Evolutionary conservation across 495 filamentous ascomycete species (phyloP).

Genomic region (Podospora australis): DNA sequence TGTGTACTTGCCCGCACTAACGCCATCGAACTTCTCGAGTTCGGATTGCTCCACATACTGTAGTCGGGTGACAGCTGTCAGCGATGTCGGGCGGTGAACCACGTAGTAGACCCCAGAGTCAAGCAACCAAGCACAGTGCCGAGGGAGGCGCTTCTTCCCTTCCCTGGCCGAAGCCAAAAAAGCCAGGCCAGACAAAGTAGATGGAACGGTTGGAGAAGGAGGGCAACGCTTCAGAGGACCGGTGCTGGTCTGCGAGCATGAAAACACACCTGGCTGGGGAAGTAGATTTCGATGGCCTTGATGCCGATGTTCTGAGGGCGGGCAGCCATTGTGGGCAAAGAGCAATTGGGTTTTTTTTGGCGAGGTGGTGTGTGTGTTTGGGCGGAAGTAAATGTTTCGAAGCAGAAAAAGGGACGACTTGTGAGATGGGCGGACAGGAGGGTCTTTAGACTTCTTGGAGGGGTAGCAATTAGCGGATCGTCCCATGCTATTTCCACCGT

Average conservation of each 20-base stretch:
- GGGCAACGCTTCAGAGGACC: not conserved
- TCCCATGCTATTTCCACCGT: conserved; percentile 15
- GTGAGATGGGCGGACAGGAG: conserved; percentile 12
- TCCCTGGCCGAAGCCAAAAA: too few species aligned
- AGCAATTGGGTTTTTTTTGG: conserved; percentile 21
- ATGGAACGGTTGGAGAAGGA: too few species aligned
- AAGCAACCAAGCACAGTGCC: too few species aligned
- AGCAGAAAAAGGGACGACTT: conserved; percentile 13
- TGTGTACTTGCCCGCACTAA: conserved; percentile 90
- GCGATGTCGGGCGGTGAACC: conserved; percentile 17
- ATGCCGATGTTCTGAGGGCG: conserved; percentile 97
- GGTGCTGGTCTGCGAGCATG: not conserved
- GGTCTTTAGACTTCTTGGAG: conserved; percentile 18
- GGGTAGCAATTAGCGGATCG: conserved; percentile 21
- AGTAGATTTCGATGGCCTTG: conserved; percentile 99
- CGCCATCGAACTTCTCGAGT: conserved; percentile 97
- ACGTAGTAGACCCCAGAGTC: not conserved
- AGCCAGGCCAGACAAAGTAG: too few species aligned
- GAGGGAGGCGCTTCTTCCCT: too few species aligned
- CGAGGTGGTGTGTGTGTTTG: conserved; percentile 3
- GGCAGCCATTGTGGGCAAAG: conserved; percentile 60
- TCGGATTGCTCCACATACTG: conserved; percentile 96
- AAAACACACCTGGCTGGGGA: conserved; percentile 79
- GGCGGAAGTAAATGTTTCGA: not conserved
- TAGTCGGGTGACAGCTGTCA: conserved; percentile 18